phyloP scores from a whole-genome alignment of 768 basidiomycete genomes.

The Kwoniella heveanensis region DNA sequence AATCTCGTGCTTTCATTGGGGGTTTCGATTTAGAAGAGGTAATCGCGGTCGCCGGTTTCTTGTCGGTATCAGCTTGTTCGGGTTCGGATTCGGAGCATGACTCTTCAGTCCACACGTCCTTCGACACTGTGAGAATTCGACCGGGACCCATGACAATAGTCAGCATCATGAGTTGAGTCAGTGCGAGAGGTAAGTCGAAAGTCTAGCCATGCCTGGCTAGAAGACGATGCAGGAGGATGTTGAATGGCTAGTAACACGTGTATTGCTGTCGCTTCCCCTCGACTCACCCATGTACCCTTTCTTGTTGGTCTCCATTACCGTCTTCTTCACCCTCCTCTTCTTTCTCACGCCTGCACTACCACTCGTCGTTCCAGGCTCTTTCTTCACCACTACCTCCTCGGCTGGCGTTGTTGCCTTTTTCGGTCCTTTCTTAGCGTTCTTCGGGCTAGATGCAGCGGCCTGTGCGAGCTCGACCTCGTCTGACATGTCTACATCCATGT shows the following conservation, averaged over 20 bases:
- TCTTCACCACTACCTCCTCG: slow-evolving; percentile 12
- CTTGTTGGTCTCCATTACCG: slow-evolving; percentile 32
- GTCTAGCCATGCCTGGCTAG: too few relatives aligned
- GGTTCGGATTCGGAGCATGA: slow-evolving; percentile 38
- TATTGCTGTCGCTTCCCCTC: not conserved
- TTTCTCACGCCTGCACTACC: slow-evolving; percentile 19
- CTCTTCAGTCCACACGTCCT: slow-evolving; percentile 39
- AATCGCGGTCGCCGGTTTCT: slow-evolving; percentile 6
- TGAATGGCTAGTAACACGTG: too few relatives aligned
- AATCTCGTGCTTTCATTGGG: slow-evolving; percentile 8
- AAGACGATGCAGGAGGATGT: too few relatives aligned
- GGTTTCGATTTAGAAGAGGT: slow-evolving; percentile 30
- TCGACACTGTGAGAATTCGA: slow-evolving; percentile 27
- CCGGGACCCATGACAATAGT: not conserved
- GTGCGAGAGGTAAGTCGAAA: too few relatives aligned
- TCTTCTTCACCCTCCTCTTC: slow-evolving; percentile 46
- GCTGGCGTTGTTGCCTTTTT: slow-evolving; percentile 2
- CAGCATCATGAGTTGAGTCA: too few relatives aligned
- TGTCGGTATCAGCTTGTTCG: slow-evolving; percentile 10
- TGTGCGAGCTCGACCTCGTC: too few relatives aligned
- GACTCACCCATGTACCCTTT: slow-evolving; percentile 50
- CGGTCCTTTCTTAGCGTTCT: not conserved
- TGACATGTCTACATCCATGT: slow-evolving; percentile 19
- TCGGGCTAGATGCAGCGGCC: not conserved
- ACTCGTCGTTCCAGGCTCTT: slow-evolving; percentile 14